Base-by-base conservation (phyloP, 1,284 basidiomycete species). In the Malassezia globosa region DNA sequence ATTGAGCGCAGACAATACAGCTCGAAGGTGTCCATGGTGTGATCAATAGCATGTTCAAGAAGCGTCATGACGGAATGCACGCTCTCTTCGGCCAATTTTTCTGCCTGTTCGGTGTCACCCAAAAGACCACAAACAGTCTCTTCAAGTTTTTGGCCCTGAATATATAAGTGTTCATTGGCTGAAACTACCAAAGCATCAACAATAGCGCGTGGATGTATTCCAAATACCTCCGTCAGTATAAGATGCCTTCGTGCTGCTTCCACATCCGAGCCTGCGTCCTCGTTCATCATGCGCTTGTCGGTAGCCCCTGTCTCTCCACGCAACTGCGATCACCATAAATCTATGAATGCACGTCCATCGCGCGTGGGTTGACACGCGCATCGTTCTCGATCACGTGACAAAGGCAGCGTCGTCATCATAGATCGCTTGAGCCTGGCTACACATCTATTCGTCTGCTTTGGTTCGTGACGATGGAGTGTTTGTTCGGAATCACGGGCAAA, bases 401-500 rank as follows among this genome's bases (percentile, higher is more conserved):
- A n/a, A 34, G n/a, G 36, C n/a, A 24, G 50, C 50, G 39, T 52
- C 50, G 50, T 52, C 44, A 52, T 34, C 50, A 27, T 35, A 3
- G 35, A n/a, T 3, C 13, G 37, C 16, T 21, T 2, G 14, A 22
- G 18, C 16, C 29, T 13, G 29, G 11, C 11, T 11, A 11, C 11
- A 16, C 11, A 13, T 11, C 29, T 16, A 31, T 16, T 13, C 33
- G 31, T 10, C 19, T 13, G n/a, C 21, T 19, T 36, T 42, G 19
- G 25, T 26, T 38, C 33, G 24, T 42, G 48, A 64, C 45, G 35
- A 70, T 70, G 68, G 68, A 77, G 69, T 76, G 76, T 60, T 73
- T 75, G 10, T 76, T 77, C 55, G 76, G 75, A 41, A 74, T 77
- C 56, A 72, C 70, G 13, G 70, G 69, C 45, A 67, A 67, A 52